Conservation (phyloP, 768 basidiomycete species). For the Mycena kentingensis region DNA sequence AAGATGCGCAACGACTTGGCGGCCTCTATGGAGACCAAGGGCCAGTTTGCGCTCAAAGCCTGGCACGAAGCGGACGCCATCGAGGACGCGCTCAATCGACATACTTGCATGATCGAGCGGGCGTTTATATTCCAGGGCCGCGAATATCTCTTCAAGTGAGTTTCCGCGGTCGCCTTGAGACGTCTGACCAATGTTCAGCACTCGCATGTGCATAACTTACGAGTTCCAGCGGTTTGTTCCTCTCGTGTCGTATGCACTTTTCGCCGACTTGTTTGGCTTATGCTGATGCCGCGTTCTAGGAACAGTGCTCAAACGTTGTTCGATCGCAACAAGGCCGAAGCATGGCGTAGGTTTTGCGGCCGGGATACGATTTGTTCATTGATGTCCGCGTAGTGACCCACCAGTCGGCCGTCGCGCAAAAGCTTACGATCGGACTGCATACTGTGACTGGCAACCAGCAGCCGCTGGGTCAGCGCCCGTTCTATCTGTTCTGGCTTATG, state of each 20-base stretch:
- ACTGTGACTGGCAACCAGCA: conserved; percentile 60
- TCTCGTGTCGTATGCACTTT: conserved; percentile 50
- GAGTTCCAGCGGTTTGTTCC: conserved; percentile 70
- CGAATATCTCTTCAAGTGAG: conserved; percentile 79
- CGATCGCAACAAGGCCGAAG: conserved; percentile 59
- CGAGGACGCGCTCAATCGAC: conserved; percentile 61
- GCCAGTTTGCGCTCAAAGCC: conserved; percentile 63
- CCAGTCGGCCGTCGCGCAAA: conserved; percentile 60
- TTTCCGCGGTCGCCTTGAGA: conserved; percentile 15
- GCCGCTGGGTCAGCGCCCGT: conserved; percentile 60
- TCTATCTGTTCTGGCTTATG: conserved; percentile 78
- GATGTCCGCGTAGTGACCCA: conserved; percentile 49
- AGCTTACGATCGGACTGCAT: conserved; percentile 59
- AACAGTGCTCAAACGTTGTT: conserved; percentile 42
- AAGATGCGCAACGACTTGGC: conserved; percentile 51
- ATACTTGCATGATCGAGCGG: conserved; percentile 68
- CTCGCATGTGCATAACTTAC: conserved; percentile 68
- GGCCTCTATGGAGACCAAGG: conserved; percentile 51
- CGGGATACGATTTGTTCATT: conserved; percentile 7
- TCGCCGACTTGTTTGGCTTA: not conserved
- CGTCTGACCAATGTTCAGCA: conserved; percentile 41
- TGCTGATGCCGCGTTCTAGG: not conserved
- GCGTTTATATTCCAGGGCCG: conserved; percentile 70
- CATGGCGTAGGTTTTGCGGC: conserved; percentile 59
- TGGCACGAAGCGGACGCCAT: conserved; percentile 73